A percentile compares a stretch with the other conserved stretches of the same genome.
These are phyloP conservation scores for Alternaria brassicae DNA, from an alignment of 2,329 filamentous ascomycete genomes.

Conservation along the genomic window DNA sequence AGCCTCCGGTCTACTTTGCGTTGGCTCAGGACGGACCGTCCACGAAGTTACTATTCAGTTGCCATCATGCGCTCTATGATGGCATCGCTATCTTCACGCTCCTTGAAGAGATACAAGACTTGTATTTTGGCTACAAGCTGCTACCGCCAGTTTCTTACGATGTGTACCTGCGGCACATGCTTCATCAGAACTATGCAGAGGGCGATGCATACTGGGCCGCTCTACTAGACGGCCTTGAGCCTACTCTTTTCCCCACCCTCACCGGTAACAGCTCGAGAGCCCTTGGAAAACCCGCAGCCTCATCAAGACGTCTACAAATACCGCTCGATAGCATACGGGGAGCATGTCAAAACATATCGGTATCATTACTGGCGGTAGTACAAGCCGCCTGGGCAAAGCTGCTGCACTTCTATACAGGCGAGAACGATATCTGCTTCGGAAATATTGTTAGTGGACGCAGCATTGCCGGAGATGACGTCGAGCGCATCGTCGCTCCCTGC, in stretches of 20 bases:
- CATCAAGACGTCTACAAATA: conserved; percentile 39
- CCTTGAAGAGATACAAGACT: conserved; percentile 71
- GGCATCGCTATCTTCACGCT: conserved; percentile 76
- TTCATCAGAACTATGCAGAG: conserved; percentile 56
- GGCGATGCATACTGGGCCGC: conserved; percentile 71
- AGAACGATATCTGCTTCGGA: conserved; percentile 80
- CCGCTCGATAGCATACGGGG: conserved; percentile 30
- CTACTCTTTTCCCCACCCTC: conserved; percentile 52
- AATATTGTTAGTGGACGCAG: conserved; percentile 83
- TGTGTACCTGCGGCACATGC: conserved; percentile 68
- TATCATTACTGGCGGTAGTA: conserved; percentile 67
- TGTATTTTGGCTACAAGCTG: conserved; percentile 60
- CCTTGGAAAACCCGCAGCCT: background rate
- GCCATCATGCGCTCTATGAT: conserved; percentile 88
- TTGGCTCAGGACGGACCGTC: conserved; percentile 26
- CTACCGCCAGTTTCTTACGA: conserved; percentile 63
- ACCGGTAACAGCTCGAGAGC: conserved; percentile 18
- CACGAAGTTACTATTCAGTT: conserved; percentile 57
- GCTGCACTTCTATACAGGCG: conserved; percentile 63
- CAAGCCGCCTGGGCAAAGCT: conserved; percentile 77
- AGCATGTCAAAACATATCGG: conserved; percentile 35
- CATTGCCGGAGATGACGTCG: conserved; percentile 68
- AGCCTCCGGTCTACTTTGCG: conserved; percentile 50
- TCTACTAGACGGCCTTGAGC: conserved; percentile 62
- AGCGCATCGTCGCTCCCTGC: conserved; percentile 82